Percentiles rank a stretch among this genome's conserved stretches.
phyloP scores from a whole-genome alignment of 2,329 filamentous ascomycete genomes.

The Aspergillus hortae region DNA sequence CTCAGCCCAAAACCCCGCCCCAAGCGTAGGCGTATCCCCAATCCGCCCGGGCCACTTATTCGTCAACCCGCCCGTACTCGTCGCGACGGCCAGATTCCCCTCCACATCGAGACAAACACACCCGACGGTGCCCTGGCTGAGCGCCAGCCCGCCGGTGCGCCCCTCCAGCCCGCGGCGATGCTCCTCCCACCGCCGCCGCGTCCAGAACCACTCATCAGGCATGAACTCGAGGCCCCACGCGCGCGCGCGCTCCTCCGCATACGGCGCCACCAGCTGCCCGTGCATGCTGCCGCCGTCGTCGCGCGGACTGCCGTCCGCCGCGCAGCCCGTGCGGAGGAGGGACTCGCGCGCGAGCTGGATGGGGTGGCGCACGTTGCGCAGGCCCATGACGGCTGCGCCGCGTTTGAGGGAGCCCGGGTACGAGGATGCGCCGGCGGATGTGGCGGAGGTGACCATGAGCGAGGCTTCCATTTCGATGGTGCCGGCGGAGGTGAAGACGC shows the following conservation, averaged over 20 bases:
- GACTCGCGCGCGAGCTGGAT: slow-evolving; percentile 70
- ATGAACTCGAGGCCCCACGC: slow-evolving; percentile 65
- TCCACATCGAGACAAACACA: slow-evolving; percentile 76
- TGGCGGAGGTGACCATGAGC: slow-evolving; percentile 68
- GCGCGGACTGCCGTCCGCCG: slow-evolving; percentile 26
- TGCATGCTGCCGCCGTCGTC: slow-evolving; percentile 47
- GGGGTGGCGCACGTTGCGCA: slow-evolving; percentile 74
- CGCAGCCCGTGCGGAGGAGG: slow-evolving; percentile 51
- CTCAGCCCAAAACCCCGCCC: slow-evolving; percentile 88
- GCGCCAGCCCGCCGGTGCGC: background rate
- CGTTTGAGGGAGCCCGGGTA: slow-evolving; percentile 60
- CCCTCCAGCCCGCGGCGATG: slow-evolving; percentile 59
- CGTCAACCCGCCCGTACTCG: slow-evolving; percentile 72
- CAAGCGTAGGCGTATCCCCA: slow-evolving; percentile 79
- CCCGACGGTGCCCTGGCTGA: slow-evolving; percentile 79
- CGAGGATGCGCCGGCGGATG: background rate
- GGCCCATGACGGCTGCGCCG: slow-evolving; percentile 70
- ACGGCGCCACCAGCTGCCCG: slow-evolving; percentile 63
- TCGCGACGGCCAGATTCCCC: slow-evolving; percentile 67
- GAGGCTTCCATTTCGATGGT: slow-evolving; percentile 82
- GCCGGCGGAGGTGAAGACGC: slow-evolving; percentile 80
- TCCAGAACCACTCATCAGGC: slow-evolving; percentile 71
- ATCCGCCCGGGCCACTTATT: slow-evolving; percentile 84
- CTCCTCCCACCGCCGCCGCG: slow-evolving; percentile 73
- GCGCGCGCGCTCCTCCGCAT: slow-evolving; percentile 66